Conservation (phyloP, 2,329 filamentous ascomycete species). For the Fonsecaea monophora region DNA sequence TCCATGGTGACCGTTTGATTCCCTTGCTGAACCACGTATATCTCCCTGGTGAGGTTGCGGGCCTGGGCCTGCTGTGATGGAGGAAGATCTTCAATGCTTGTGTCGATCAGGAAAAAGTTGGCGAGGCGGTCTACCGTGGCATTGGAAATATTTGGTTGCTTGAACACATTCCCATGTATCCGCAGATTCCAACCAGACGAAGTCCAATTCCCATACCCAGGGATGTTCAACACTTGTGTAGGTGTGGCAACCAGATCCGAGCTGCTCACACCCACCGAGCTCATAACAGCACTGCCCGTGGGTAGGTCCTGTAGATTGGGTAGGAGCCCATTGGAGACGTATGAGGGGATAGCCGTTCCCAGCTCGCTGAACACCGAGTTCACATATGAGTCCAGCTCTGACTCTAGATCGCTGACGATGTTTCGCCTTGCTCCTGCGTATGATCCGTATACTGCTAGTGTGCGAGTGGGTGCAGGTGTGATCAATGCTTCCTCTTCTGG, state of each 20-base stretch:
- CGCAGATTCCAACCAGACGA: conserved; percentile 77
- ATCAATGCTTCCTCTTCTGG: conserved; percentile 45
- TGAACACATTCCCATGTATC: conserved; percentile 82
- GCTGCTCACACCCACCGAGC: conserved; percentile 66
- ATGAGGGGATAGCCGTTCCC: conserved; percentile 64
- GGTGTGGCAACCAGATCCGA: conserved; percentile 67
- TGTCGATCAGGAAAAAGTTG: conserved; percentile 72
- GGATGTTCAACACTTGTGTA: conserved; percentile 74
- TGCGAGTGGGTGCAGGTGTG: conserved; percentile 53
- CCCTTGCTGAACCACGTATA: conserved; percentile 77
- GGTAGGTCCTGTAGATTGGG: conserved; percentile 73
- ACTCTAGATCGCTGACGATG: conserved; percentile 59
- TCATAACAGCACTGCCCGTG: conserved; percentile 65
- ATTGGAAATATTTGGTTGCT: conserved; percentile 72
- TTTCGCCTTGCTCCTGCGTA: conserved; percentile 55
- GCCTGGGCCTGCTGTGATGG: conserved; percentile 68
- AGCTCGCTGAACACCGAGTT: conserved; percentile 54
- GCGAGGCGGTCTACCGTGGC: conserved; percentile 71
- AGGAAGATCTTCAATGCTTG: conserved; percentile 65
- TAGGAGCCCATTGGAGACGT: conserved; percentile 68
- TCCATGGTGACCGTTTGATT: conserved; percentile 69
- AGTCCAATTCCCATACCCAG: conserved; percentile 78
- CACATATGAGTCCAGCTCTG: conserved; percentile 43
- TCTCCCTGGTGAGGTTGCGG: conserved; percentile 73
- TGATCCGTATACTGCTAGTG: conserved; percentile 49